phyloP scores from a whole-genome alignment of 306 rosid genomes.

The Quillaja saponaria region DNA sequence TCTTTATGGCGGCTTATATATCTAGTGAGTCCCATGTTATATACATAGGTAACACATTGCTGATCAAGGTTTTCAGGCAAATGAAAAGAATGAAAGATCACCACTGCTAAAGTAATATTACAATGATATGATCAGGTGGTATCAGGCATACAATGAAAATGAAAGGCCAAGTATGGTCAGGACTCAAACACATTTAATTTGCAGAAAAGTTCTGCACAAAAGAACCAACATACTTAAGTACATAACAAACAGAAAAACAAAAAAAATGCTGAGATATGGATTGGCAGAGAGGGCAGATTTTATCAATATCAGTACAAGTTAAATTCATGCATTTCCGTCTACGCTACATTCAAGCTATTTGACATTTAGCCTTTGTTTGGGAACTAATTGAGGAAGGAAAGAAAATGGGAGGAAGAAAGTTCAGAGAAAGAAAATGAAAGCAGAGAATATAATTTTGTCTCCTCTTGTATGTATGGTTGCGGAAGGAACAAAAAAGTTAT shows the following conservation, averaged over 20 bases:
- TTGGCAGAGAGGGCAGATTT: neutral
- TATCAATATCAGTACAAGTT: neutral
- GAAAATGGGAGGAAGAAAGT: too few relatives aligned
- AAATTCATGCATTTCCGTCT: constrained; percentile 16
- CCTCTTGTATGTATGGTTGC: too few relatives aligned
- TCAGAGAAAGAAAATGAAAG: too few relatives aligned
- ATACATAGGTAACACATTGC: constrained; percentile 11
- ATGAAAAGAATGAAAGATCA: neutral
- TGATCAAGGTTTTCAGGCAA: neutral
- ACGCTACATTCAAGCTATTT: constrained; percentile 14
- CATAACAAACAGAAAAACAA: neutral
- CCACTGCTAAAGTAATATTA: neutral
- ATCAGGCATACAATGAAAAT: neutral
- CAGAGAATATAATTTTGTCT: too few relatives aligned
- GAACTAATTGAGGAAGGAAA: too few relatives aligned
- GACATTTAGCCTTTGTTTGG: too few relatives aligned
- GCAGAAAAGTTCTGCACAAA: too few relatives aligned
- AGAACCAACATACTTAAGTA: neutral
- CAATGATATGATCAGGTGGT: constrained; percentile 18
- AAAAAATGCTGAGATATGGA: constrained; percentile 1
- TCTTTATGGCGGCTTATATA: neutral
- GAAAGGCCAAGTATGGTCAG: constrained; percentile 16
- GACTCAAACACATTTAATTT: neutral
- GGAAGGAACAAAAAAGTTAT: too few relatives aligned
- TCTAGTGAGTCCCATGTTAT: neutral